Evolutionary conservation across 345 rosid species (phyloP), one percentile per base, ranked within the genome.

Genomic region (Erucastrum elatum): DNA sequence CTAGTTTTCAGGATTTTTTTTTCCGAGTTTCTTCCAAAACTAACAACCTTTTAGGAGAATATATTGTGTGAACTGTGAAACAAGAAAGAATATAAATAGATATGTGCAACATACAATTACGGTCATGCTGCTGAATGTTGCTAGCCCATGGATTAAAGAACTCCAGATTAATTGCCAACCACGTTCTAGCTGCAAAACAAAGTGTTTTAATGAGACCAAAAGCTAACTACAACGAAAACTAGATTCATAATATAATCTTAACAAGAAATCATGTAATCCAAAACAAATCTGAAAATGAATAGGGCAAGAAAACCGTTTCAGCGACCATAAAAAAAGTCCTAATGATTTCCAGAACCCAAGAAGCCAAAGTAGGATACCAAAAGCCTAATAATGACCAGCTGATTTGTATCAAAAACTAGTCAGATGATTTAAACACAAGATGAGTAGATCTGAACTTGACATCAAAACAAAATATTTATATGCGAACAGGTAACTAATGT

Each of bases 121-220:
- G 64, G 85, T 85, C 74, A 77, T 59, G 79, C 87, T 92, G 77
- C 97, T 92, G 85, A 94, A 87, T 35, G 87, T 79, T 29, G 95
- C 95, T 71, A 94, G 80, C 66, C 90, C 94, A 46, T 90, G 98
- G 84, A 92, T 78, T 69, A 88, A 74, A 81, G 82, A 82, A 79
- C 81, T 86, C 98, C 98, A 94, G 75, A 92, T 84, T 74, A 82
- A 79, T 49, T 88, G 91, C 98, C 97, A 92, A 74, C 92, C 90
- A 62, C 73, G 71, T 72, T 82, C 80, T 67, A 86, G 76, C 98
- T 92, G 91, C 86, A 87, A 80, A 31, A 75, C 51, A 80, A 74
- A 34, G n/a, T 2, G 10, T 64, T 68, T 72, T 68, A 63, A 56
- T 66, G 66, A 74, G 46, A 69, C 67, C 37, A 74, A 55, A 80